phyloP scores from a whole-genome alignment of 2,329 filamentous ascomycete species.

The Sclerotinia subarctica region DNA sequence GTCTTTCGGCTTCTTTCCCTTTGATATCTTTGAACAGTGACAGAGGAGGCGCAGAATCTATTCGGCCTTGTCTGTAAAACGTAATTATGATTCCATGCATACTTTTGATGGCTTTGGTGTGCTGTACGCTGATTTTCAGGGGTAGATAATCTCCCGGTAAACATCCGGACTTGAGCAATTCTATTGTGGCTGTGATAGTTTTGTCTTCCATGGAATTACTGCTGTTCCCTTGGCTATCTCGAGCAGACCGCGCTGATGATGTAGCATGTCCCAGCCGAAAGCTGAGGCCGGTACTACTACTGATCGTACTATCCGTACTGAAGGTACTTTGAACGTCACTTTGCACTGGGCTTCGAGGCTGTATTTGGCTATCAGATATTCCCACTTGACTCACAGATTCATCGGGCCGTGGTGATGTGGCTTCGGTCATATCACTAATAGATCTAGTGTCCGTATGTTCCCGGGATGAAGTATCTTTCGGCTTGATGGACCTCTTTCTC shows the following conservation, averaged over 20 bases:
- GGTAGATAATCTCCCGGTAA: constrained; percentile 81
- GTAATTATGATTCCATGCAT: constrained; percentile 91
- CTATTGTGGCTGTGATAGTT: constrained; percentile 82
- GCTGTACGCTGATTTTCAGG: constrained; percentile 76
- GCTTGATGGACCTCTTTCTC: constrained; percentile 40
- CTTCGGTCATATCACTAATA: constrained; percentile 28
- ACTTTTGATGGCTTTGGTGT: constrained; percentile 86
- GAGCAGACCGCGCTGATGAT: constrained; percentile 40
- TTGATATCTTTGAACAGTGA: constrained; percentile 49
- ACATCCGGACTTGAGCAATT: constrained; percentile 78
- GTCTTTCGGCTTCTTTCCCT: constrained; percentile 62
- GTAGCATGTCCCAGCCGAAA: constrained; percentile 40
- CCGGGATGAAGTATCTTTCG: constrained; percentile 25
- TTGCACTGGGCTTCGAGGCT: constrained; percentile 46
- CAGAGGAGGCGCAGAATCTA: constrained; percentile 68
- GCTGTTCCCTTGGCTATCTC: constrained; percentile 49
- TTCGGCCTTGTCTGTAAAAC: constrained; percentile 83
- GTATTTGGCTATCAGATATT: constrained; percentile 42
- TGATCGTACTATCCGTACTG: constrained; percentile 61
- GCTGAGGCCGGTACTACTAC: constrained; percentile 46
- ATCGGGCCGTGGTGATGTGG: constrained; percentile 34
- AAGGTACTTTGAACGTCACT: constrained; percentile 64
- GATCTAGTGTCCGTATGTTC: constrained; percentile 30
- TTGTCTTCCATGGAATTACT: constrained; percentile 59
- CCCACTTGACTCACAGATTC: constrained; percentile 38